A percentile compares a stretch with the other conserved stretches of the same genome.
phyloP scores from a whole-genome alignment of 768 basidiomycete species.

The Serpula lacrymans region DNA sequence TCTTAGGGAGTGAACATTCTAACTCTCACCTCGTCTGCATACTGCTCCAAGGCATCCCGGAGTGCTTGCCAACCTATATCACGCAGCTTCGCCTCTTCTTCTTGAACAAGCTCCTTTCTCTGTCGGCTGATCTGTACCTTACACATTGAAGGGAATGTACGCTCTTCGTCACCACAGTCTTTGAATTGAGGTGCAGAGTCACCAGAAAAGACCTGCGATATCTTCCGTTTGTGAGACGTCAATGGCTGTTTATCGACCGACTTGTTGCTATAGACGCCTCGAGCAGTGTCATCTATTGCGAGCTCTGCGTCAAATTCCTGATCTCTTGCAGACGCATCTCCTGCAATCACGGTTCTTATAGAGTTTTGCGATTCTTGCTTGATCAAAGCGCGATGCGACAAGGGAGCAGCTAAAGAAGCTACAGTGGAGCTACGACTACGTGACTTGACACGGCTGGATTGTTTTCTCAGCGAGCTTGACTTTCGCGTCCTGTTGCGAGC shows the following conservation, averaged over 20 bases:
- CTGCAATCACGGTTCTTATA: constrained; percentile 66
- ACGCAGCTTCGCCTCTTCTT: constrained; percentile 49
- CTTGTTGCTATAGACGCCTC: constrained; percentile 3
- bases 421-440: constrained; percentile 67
- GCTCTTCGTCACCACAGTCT: constrained; percentile 1
- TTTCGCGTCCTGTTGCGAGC: constrained; percentile 20
- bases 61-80: constrained; percentile 58
- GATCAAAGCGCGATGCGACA: constrained; percentile 22
- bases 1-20: constrained; percentile 5
- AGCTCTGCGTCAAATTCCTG: constrained; percentile 15
- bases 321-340: constrained; percentile 40
- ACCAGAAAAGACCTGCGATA: constrained; percentile 19
- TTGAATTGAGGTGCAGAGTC: constrained; percentile 4
- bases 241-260: constrained; percentile 5
- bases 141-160: not conserved
- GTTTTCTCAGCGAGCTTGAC: no score
- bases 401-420: constrained; percentile 51
- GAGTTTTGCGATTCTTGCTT: constrained; percentile 64
- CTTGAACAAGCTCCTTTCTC: constrained; percentile 25
- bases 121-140: constrained; percentile 19
- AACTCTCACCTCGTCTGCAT: constrained; percentile 61
- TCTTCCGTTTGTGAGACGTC: constrained; percentile 9
- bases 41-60: constrained; percentile 53
- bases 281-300: not conserved
- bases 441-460: constrained; percentile 23